A percentile compares a stretch with the other conserved stretches of the same genome.
Conservation (phyloP, 2,329 filamentous ascomycete species). For the Arthrobotrys conoides region DNA sequence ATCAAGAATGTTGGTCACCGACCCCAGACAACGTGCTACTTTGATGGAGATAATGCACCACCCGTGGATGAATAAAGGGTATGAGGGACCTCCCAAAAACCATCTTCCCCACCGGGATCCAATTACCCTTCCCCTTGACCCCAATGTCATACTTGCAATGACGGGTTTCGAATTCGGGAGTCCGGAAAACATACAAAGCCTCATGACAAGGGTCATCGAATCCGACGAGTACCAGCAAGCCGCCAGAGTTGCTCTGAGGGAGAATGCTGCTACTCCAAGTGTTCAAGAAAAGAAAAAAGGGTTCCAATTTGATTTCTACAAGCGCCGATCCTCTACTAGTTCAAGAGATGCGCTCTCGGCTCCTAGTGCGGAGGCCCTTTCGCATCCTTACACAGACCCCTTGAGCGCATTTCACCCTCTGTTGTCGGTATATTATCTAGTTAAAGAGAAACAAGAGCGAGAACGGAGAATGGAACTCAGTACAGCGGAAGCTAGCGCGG, state of each 20-base stretch:
- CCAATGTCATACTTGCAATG: constrained; percentile 89
- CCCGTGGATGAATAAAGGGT: constrained; percentile 90
- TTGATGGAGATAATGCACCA: constrained; percentile 94
- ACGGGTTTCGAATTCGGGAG: constrained; percentile 97
- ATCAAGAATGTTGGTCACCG: constrained; percentile 93
- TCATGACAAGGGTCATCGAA: constrained; percentile 87
- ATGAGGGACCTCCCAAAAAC: constrained; percentile 88
- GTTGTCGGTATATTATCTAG: constrained; percentile 93
- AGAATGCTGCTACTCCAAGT: constrained; percentile 62
- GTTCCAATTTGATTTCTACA: constrained; percentile 96
- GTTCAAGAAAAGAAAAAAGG: constrained; percentile 84
- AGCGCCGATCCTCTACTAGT: constrained; percentile 87
- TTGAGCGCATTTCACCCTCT: constrained; percentile 93
- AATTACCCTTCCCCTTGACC: constrained; percentile 85
- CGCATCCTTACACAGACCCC: constrained; percentile 81
- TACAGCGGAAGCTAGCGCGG: constrained; percentile 70
- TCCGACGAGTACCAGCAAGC: constrained; percentile 94
- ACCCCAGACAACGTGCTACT: constrained; percentile 92
- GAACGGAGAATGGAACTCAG: constrained; percentile 70
- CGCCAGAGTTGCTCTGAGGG: constrained; percentile 75
- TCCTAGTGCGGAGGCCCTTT: constrained; percentile 85
- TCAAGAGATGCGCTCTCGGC: constrained; percentile 88
- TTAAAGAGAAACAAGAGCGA: constrained; percentile 92
- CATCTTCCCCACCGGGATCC: constrained; percentile 87
- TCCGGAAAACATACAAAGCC: constrained; percentile 83